Evolutionary conservation across 2,329 filamentous ascomycete genomes (phyloP).

Genomic region (Hypomyces rosellus): DNA sequence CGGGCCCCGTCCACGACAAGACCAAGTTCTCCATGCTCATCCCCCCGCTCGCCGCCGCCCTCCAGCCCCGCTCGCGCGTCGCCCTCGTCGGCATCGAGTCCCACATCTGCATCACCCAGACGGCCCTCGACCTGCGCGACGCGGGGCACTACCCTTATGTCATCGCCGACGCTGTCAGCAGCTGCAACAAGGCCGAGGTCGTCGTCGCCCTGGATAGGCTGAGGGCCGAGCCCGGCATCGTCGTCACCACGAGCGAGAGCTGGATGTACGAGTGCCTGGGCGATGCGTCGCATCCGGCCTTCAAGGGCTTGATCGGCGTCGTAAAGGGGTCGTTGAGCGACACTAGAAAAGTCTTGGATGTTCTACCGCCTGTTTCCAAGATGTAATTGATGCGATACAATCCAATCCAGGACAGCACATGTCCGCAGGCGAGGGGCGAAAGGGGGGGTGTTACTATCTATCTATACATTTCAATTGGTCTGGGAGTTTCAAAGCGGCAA

Average conservation of each 20-base stretch:
- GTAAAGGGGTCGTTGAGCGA: conserved; percentile 70
- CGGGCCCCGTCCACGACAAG: conserved; percentile 66
- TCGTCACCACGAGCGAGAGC: conserved; percentile 82
- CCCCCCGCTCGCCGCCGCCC: conserved; percentile 50
- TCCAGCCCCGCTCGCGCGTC: conserved; percentile 45
- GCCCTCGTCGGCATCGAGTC: conserved; percentile 87
- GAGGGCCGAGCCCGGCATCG: conserved; percentile 61
- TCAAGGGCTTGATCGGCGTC: conserved; percentile 64
- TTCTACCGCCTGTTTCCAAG: conserved; percentile 53
- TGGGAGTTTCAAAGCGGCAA: too few species aligned
- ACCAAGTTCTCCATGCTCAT: conserved; percentile 85
- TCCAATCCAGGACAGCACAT: too few species aligned
- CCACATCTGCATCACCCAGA: conserved; percentile 94
- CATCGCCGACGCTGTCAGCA: conserved; percentile 82
- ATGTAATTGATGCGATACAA: conserved; percentile 33
- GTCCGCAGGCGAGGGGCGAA: too few species aligned
- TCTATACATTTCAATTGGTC: too few species aligned
- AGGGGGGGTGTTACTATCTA: too few species aligned
- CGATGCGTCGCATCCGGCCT: conserved; percentile 67
- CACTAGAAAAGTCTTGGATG: conserved; percentile 63
- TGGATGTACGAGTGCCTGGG: conserved; percentile 85
- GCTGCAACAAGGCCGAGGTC: conserved; percentile 77
- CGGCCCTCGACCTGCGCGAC: conserved; percentile 70
- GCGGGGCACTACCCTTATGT: conserved; percentile 78
- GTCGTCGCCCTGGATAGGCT: conserved; percentile 70